These are phyloP conservation scores for Pyrenophora teres DNA, from an alignment of 2,329 filamentous ascomycete species.

Conservation along the genomic window DNA sequence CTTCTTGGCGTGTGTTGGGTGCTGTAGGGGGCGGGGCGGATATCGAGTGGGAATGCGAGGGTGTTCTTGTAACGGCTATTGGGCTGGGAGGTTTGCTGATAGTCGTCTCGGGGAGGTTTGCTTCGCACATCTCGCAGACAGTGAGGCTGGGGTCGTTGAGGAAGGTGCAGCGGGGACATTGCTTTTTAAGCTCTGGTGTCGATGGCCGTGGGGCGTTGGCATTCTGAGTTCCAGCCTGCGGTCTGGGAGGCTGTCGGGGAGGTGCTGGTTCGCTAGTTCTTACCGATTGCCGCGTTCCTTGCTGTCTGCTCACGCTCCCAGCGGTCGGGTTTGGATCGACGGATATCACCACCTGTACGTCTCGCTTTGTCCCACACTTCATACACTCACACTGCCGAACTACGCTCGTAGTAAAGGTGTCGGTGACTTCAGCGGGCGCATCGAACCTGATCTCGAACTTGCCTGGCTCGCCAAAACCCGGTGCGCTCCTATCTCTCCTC, in stretches of 20 bases:
- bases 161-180: slow-evolving; percentile 44
- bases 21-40: slow-evolving; percentile 31
- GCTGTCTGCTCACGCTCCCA: slow-evolving; percentile 14
- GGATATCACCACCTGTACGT: slow-evolving; percentile 42
- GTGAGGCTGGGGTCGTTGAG: slow-evolving; percentile 40
- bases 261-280: slow-evolving; percentile 26
- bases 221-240: slow-evolving; percentile 16
- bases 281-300: slow-evolving; percentile 15
- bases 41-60: slow-evolving; percentile 36
- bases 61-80: slow-evolving; percentile 9
- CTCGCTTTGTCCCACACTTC: slow-evolving; percentile 43
- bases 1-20: slow-evolving; percentile 6
- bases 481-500: slow-evolving; percentile 17
- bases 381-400: slow-evolving; percentile 42
- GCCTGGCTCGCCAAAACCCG: slow-evolving; percentile 35
- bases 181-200: slow-evolving; percentile 38
- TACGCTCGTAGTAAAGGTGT: slow-evolving; percentile 41
- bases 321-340: slow-evolving; percentile 36
- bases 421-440: slow-evolving; percentile 32
- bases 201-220: slow-evolving; percentile 16
- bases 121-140: slow-evolving; percentile 42
- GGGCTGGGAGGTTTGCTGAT: slow-evolving; percentile 34
- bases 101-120: slow-evolving; percentile 29
- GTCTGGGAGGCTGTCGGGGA: slow-evolving; percentile 22
- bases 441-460: slow-evolving; percentile 44